phyloP scores from a whole-genome alignment of 1,139 yeast species.

The Candida sojae region DNA sequence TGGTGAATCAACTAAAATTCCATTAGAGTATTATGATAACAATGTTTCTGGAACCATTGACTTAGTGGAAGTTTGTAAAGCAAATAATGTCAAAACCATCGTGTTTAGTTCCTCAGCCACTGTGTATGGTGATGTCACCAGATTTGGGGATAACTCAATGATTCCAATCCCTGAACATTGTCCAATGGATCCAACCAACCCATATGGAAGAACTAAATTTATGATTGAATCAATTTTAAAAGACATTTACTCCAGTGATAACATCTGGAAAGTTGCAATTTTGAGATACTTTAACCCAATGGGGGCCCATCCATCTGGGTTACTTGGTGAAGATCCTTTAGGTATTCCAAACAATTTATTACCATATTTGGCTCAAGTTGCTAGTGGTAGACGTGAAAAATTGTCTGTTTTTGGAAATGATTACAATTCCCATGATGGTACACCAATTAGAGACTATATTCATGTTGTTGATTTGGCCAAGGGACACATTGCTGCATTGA shows the following conservation, averaged over 20 bases:
- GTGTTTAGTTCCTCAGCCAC: constrained; percentile 84
- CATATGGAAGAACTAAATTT: constrained; percentile 74
- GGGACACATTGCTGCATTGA: constrained; percentile 75
- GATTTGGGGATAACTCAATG: constrained; percentile 64
- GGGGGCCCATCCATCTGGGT: constrained; percentile 84
- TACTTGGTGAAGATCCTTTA: constrained; percentile 78
- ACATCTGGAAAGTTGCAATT: constrained; percentile 60
- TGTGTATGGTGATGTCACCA: constrained; percentile 81
- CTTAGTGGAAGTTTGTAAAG: constrained; percentile 55
- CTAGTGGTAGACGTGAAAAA: constrained; percentile 69
- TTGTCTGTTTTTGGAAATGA: constrained; percentile 68
- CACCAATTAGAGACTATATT: constrained; percentile 81
- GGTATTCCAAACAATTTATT: constrained; percentile 77
- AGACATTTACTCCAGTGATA: constrained; percentile 54
- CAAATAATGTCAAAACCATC: constrained; percentile 50
- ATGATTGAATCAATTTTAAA: constrained; percentile 64
- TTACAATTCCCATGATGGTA: constrained; percentile 72
- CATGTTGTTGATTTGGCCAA: constrained; percentile 83
- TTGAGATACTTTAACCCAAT: constrained; percentile 80
- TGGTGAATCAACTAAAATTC: constrained; percentile 75
- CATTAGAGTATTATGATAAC: constrained; percentile 70
- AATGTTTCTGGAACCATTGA: constrained; percentile 68
- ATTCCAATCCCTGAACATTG: constrained; percentile 76
- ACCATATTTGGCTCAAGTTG: constrained; percentile 79
- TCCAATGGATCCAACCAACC: constrained; percentile 75